Evolutionary conservation across 495 filamentous ascomycete species (phyloP), one percentile per base, ranked within the genome.

Genomic region (Talaromyces ruber): DNA sequence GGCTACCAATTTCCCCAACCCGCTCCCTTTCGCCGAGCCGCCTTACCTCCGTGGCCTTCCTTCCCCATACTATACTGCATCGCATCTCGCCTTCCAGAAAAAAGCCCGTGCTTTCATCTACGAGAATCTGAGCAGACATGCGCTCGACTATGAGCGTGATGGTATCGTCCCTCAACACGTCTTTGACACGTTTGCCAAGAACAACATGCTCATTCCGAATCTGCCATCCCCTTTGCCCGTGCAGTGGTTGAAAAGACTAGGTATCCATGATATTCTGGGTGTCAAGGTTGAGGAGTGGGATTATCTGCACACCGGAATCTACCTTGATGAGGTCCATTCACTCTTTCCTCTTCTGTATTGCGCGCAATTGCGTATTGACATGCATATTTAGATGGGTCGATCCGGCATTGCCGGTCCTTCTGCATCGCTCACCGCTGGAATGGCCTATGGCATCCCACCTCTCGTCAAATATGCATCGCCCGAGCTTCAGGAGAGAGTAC

Each of bases 261-360:
- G 85, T 2, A 84, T 92, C 53, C 71, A 84, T 59, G 81, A 86
- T 61, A 80, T 91, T 12, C 73, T 85, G 1, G 87, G 86, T n/a
- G 77, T 90, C 24, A 85, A 84, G 64, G 84, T 91, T 6, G 87
- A 90, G 65, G 86, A 91, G 9, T 91, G 86, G 73, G 88, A 90
- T 65, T 88, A 88, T 64, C 71, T 90, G 26, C 87, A 91, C 63
- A 84, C 81, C 2, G 73, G 84, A 58, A 90, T 92, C 51, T 90
- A 85, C 64, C 66, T 64, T 12, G 88, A 92, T 61, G 88, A 90
- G 76, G 76, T 81, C 43, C n/a, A n/a, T n/a, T n/a, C n/a, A n/a
- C n/a, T 60, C 65, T 59, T 32, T 26, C 8, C 8, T 18, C 1
- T 43, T 30, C 9, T 4, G 2, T 14, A 29, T 50, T n/a, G 16